Evolutionary conservation across 2,329 filamentous ascomycete species (phyloP), one percentile per base, ranked within the genome.

Genomic region (Sporothrix brasiliensis): DNA sequence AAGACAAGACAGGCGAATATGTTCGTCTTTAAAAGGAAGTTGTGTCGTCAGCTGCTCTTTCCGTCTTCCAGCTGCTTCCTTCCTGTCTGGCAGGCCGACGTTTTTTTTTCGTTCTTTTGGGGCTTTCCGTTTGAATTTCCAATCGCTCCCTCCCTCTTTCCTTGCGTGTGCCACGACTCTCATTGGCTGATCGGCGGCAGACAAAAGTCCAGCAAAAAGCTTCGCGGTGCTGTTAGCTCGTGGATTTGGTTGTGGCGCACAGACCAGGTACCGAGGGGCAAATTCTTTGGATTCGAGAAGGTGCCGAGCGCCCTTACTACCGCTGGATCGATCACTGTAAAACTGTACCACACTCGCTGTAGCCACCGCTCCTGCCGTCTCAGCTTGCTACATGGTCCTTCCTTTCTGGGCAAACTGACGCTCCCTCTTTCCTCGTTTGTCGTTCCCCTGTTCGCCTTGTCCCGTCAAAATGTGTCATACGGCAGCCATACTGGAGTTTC

Each of bases 401-500:
- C 54, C 54, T 21, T 21, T 58, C 54, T 58, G 19, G 19, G 56
- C 19, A 21, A 61, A n/a, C 27, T 39, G n/a, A 16, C 24, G 58
- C 58, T 61, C 24, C 24, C 39, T 47, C 44, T 7, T 65, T 49
- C 41, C 60, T n/a, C 41, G 24, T 24, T 49, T 16, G 47, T 19
- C 10, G 39, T n/a, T 24, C 44, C 60, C 41, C 41, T 50, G 24
- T 30, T 50, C 16, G 44, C 44, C 30, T 41, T 14, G 47, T 50
- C 44, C 60, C 60, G 41, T 30, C 21, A 54, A 34, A 67, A 44
- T 67, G 65, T 54, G 65, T 67, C 65, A 67, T 56, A 24, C 65
- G 65, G 65, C 63, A 27, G 47, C 49, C 30, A 50, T 14, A 16
- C 44, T 13, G 44, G 14, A 24, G 60, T 21, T 27, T 65, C n/a